A percentile compares a stretch with the other conserved stretches of the same genome.
Evolutionary conservation across 1,284 basidiomycete species (phyloP).

Genomic region (Thecaphora frezii): DNA sequence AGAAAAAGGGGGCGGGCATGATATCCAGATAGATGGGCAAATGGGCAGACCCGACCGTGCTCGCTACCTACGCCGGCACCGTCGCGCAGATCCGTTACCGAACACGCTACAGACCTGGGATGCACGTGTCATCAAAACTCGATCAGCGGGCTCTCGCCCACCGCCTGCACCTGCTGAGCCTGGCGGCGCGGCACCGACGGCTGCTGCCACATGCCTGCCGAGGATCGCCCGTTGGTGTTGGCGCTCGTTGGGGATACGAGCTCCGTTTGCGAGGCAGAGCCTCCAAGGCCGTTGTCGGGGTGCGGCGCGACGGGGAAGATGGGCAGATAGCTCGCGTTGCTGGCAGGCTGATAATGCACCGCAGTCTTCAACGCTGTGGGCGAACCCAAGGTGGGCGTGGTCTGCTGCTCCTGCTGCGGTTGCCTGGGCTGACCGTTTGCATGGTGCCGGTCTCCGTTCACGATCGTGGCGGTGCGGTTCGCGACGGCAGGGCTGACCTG

Average conservation of each 20-base stretch:
- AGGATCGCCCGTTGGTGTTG: slow-evolving; percentile 29
- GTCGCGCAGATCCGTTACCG: no score
- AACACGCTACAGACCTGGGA: no score
- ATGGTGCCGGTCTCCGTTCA: background rate
- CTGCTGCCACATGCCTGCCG: slow-evolving; percentile 40
- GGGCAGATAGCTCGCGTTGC: slow-evolving; percentile 23
- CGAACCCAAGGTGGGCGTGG: slow-evolving; percentile 2
- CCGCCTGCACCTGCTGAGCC: slow-evolving; percentile 2
- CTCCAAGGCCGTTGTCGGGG: slow-evolving; percentile 28
- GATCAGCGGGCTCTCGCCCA: slow-evolving; percentile 31
- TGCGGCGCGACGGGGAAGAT: slow-evolving; percentile 37
- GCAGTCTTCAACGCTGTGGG: slow-evolving; percentile 4
- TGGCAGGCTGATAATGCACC: slow-evolving; percentile 1
- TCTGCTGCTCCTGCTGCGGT: slow-evolving; percentile 1
- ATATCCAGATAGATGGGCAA: no score
- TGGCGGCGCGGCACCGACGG: slow-evolving; percentile 7
- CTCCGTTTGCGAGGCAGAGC: background rate
- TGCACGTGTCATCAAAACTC: slow-evolving; percentile 22
- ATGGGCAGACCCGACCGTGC: no score
- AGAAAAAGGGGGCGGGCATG: no score
- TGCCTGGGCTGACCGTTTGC: slow-evolving; percentile 6
- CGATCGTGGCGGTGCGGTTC: background rate
- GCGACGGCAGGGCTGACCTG: slow-evolving; percentile 3
- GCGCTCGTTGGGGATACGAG: slow-evolving; percentile 15
- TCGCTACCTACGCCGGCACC: no score